Evolutionary conservation across 2,329 filamentous ascomycete species (phyloP).

Genomic region (Ophiostoma piceae): DNA sequence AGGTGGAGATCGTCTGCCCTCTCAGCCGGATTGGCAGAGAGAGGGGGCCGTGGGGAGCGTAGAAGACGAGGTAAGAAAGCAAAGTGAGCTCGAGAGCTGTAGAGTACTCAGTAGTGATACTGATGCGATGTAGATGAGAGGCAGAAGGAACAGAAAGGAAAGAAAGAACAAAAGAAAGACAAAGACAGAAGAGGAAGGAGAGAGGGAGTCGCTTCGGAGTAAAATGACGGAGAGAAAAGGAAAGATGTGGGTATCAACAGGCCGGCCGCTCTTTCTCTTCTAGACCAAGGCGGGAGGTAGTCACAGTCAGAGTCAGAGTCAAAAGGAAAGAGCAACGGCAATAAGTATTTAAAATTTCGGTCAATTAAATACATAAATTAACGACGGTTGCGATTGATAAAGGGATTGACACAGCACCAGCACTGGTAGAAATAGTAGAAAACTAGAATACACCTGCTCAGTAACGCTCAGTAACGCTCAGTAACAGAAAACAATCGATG

Average conservation of each 20-base stretch:
- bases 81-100: constrained; percentile 11
- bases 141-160: background rate
- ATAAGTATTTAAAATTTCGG: background rate
- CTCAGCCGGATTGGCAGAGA: constrained; percentile 18
- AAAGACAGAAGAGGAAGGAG: background rate
- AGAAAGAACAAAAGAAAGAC: background rate
- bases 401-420: background rate
- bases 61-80: background rate
- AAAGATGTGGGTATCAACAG: constrained; percentile 16
- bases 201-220: background rate
- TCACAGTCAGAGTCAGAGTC: background rate
- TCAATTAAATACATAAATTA: background rate
- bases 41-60: constrained; percentile 15
- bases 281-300: constrained; percentile 13
- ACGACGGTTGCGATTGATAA: constrained; percentile 7
- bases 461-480: background rate
- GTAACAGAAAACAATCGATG: background rate
- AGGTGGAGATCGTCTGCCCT: constrained; percentile 22
- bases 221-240: constrained; percentile 16
- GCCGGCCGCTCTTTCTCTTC: constrained; percentile 1
- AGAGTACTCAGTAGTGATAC: background rate
- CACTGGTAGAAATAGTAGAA: too few relatives aligned
- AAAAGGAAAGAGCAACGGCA: constrained; percentile 11
- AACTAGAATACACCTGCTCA: background rate
- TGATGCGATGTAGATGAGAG: too few relatives aligned